Base-by-base conservation (phyloP, 805 yeast species). In the Starmerella powellii region DNA sequence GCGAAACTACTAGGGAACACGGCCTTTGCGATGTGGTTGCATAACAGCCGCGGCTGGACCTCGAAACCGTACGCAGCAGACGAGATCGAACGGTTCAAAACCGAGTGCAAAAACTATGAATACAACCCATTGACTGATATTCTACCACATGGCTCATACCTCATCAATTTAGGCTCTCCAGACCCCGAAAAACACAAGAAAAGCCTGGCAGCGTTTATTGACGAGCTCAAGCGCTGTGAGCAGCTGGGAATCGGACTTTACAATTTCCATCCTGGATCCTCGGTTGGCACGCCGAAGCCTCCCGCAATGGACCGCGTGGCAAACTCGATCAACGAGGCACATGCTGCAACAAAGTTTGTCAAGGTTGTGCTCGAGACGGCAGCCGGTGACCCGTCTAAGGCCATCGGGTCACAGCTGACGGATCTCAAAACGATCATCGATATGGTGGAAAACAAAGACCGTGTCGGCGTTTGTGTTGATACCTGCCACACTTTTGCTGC, bases 401-500 rank as follows among this genome's bases (percentile, higher is more conserved):
- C 88, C 46, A 80, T 91, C 32, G 98, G 97, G 1, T 78, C 88
- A 3, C 67, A 72, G 32, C 63, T 88, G 23, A 75, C 80, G 49
- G 97, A 91, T 56, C 66, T 91, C 37, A 66, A 70, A 23, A 72
- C 71, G 18, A 87, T 91, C 13, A 84, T 91, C 34, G 79, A 73
- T 29, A 56, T 75, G 67, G 73, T 91, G n/a, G 80, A 85, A 1
- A 73, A 86, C 56, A 87, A 87, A 60, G 57, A 63, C 1, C 69
- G 98, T 43, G 78, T 91, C n/a, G 97, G 98, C 3, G 94, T 91
- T 1, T 91, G 98, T 58, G 70, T 91, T 13, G 98, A 91, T 59
- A 91, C 97, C 0, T 91, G 98, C 59, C 98, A 91, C 61, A 70
- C 95, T 0, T 86, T 83, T 66, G 95, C 97, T 1, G 95, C 97